Evolutionary conservation across 805 yeast genomes (phyloP).

Genomic region (Pichia rugopelliculosa): DNA sequence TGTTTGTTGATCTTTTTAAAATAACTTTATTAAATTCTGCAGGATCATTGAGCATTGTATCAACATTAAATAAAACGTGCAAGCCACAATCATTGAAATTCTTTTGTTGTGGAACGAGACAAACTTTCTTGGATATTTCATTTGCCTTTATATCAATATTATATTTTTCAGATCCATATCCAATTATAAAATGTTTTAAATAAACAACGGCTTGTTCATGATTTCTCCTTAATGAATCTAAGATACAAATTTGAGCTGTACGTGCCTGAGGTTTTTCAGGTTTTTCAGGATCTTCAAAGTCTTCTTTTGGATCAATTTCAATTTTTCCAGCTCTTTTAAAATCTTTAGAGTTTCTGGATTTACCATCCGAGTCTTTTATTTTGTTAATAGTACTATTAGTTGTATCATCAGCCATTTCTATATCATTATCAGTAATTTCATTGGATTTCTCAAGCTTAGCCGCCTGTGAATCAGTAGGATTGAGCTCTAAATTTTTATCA

Average conservation of each 20-base stretch:
- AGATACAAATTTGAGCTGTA: constrained; percentile 43
- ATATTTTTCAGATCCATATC: constrained; percentile 63
- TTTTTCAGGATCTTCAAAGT: background rate
- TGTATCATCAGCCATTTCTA: background rate
- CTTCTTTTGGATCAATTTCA: background rate
- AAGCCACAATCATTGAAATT: constrained; percentile 94
- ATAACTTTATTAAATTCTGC: constrained; percentile 30
- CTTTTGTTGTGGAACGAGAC: constrained; percentile 69
- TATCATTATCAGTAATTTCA: too few species aligned
- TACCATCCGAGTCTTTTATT: background rate
- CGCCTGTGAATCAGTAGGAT: background rate
- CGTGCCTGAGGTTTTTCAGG: constrained; percentile 8
- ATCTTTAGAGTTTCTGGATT: background rate
- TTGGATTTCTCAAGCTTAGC: background rate
- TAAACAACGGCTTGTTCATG: constrained; percentile 48
- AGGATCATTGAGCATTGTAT: constrained; percentile 47
- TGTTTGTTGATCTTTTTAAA: constrained; percentile 12
- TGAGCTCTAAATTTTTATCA: background rate
- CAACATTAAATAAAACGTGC: constrained; percentile 72
- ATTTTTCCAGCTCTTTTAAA: background rate
- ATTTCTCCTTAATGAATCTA: constrained; percentile 68
- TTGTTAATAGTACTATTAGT: background rate
- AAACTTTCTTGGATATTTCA: constrained; percentile 31
- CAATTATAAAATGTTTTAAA: constrained; percentile 50
- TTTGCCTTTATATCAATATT: constrained; percentile 37